Conservation (phyloP, 169 alveolate species). For the Eimeria sp. region DNA sequence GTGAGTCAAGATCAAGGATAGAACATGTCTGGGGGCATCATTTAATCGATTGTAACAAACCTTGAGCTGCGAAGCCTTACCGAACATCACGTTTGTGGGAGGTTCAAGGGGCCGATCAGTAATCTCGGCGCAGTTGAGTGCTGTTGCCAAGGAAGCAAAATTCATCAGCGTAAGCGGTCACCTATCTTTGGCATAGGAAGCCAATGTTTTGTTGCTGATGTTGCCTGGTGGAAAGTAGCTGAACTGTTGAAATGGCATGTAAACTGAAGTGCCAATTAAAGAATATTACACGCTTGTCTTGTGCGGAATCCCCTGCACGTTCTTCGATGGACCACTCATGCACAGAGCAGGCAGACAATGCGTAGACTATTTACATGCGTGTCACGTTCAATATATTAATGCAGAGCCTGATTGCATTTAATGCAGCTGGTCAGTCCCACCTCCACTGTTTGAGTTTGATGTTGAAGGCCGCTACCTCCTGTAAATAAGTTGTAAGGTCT, state of each 20-base stretch:
- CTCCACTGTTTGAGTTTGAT: neutral
- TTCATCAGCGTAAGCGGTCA: neutral
- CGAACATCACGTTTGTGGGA: neutral
- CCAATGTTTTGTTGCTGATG: neutral
- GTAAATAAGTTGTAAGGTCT: too few relatives aligned
- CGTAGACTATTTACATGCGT: neutral
- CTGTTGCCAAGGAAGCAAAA: neutral
- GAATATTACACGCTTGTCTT: neutral
- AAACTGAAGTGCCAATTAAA: neutral
- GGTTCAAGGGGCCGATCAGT: neutral
- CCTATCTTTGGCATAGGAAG: neutral
- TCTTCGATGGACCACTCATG: neutral
- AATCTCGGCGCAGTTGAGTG: neutral
- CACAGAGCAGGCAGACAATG: neutral
- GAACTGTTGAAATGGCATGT: neutral
- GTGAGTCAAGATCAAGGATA: neutral
- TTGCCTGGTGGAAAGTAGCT: neutral
- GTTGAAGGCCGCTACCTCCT: neutral
- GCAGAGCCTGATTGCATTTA: neutral
- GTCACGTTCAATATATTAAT: neutral
- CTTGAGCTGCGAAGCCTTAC: neutral
- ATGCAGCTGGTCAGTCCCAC: neutral
- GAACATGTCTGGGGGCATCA: too few relatives aligned
- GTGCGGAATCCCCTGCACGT: neutral
- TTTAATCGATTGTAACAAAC: too few relatives aligned